These are phyloP conservation scores for Wakefieldia striispora DNA, from an alignment of 768 basidiomycete genomes.

Conservation along the genomic window DNA sequence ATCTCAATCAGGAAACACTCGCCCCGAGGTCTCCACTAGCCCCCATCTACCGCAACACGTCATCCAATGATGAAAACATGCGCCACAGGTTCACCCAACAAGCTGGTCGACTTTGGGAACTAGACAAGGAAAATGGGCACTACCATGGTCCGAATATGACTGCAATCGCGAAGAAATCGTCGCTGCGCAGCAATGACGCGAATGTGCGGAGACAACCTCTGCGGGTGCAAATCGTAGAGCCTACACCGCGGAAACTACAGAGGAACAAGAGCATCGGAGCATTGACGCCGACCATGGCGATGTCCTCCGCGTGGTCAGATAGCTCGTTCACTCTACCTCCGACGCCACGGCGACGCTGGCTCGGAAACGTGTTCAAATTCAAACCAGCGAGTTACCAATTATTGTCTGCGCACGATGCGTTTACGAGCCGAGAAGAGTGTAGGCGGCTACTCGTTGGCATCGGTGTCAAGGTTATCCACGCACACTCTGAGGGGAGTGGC, in stretches of 20 bases:
- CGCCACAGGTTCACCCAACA: neutral
- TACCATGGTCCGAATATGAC: slow-evolving; percentile 3
- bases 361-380: slow-evolving; percentile 86
- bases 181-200: slow-evolving; percentile 35
- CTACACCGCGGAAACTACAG: slow-evolving; percentile 39
- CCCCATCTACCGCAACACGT: slow-evolving; percentile 9
- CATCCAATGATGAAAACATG: slow-evolving; percentile 4
- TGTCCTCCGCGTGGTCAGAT: slow-evolving; percentile 46
- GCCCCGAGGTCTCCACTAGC: slow-evolving; percentile 39
- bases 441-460: slow-evolving; percentile 67
- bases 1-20: neutral
- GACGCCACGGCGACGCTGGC: slow-evolving; percentile 66
- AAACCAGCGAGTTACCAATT: slow-evolving; percentile 62
- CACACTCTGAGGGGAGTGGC: slow-evolving; percentile 60
- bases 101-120: slow-evolving; percentile 18
- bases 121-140: slow-evolving; percentile 59
- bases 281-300: slow-evolving; percentile 15
- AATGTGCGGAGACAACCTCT: slow-evolving; percentile 18
- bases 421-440: slow-evolving; percentile 72
- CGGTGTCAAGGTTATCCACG: slow-evolving; percentile 65
- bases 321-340: slow-evolving; percentile 44
- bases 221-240: slow-evolving; percentile 56
- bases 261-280: slow-evolving; percentile 21
- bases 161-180: slow-evolving; percentile 42
- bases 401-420: slow-evolving; percentile 54